These are phyloP conservation scores for Aaosphaeria arxii DNA, from an alignment of 2,329 filamentous ascomycete genomes.

Conservation along the genomic window DNA sequence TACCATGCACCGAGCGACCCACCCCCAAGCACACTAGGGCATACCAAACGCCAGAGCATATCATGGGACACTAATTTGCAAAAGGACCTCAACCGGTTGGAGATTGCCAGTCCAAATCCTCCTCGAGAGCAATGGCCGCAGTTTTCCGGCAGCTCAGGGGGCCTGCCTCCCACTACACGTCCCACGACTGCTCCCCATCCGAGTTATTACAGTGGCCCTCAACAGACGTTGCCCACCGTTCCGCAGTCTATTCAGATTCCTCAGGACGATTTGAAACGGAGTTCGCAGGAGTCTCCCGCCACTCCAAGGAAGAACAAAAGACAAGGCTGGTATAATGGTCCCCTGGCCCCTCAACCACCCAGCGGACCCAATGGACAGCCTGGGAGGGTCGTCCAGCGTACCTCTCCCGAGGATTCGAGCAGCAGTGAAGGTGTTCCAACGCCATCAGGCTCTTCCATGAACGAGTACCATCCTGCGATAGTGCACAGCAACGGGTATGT, in stretches of 20 bases:
- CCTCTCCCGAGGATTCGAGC: conserved; percentile 55
- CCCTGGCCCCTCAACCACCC: conserved; percentile 29
- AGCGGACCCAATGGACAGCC: conserved; percentile 9
- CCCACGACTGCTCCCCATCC: conserved; percentile 39
- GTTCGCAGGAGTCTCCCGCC: conserved; percentile 39
- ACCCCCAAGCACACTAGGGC: conserved; percentile 14
- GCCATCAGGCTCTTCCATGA: conserved; percentile 47
- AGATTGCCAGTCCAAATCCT: conserved; percentile 53
- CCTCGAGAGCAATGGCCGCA: conserved; percentile 31
- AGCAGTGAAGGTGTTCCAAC: conserved; percentile 55
- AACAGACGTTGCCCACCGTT: conserved; percentile 18
- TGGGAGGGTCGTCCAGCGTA: conserved; percentile 40
- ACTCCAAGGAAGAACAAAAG: conserved; percentile 62
- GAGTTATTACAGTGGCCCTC: conserved; percentile 19
- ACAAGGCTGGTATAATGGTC: conserved; percentile 70
- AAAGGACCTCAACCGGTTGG: conserved; percentile 63
- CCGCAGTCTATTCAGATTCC: conserved; percentile 25
- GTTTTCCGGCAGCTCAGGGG: conserved; percentile 24
- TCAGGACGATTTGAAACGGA: conserved; percentile 32
- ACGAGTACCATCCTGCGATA: conserved; percentile 53
- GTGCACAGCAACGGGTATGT: conserved; percentile 50
- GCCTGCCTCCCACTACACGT: conserved; percentile 16
- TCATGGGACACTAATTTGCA: conserved; percentile 67
- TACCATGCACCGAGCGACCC: conserved; percentile 34
- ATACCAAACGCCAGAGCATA: conserved; percentile 33